Percentiles rank a stretch among this genome's conserved stretches.
Evolutionary conservation across 192 early-diverging fungal genomes (phyloP).

Genomic region (Podochytrium sp.): DNA sequence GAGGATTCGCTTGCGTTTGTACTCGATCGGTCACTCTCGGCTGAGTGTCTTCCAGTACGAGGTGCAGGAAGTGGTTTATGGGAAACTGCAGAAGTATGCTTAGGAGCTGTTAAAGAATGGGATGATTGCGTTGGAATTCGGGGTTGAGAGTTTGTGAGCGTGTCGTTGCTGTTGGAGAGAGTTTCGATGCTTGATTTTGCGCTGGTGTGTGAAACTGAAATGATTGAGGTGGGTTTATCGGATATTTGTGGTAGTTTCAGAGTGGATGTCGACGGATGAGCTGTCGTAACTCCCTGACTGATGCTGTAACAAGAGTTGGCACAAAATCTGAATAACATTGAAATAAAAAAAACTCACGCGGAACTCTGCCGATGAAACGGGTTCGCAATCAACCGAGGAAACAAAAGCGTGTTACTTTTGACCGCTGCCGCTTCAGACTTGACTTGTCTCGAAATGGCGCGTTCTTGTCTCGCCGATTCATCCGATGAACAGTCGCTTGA

Average conservation of each 20-base stretch:
- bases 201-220: background rate
- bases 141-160: background rate
- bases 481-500: background rate
- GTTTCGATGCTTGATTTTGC: background rate
- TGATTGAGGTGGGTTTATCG: background rate
- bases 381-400: background rate
- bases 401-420: background rate
- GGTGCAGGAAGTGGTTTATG: too few relatives aligned
- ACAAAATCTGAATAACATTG: background rate
- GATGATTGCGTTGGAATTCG: background rate
- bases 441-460: background rate
- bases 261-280: background rate
- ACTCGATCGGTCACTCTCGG: too few relatives aligned
- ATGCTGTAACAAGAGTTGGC: too few relatives aligned
- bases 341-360: background rate
- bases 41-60: too few relatives aligned
- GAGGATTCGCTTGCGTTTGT: too few relatives aligned
- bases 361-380: background rate
- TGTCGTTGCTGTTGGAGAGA: too few relatives aligned
- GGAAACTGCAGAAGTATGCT: too few relatives aligned
- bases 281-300: background rate
- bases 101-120: background rate
- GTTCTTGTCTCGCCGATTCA: background rate
- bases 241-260: background rate
- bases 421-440: background rate